Evolutionary conservation across 495 filamentous ascomycete genomes (phyloP), one percentile per base, ranked within the genome.

Genomic region (Hyphodiscus hymeniophilus): DNA sequence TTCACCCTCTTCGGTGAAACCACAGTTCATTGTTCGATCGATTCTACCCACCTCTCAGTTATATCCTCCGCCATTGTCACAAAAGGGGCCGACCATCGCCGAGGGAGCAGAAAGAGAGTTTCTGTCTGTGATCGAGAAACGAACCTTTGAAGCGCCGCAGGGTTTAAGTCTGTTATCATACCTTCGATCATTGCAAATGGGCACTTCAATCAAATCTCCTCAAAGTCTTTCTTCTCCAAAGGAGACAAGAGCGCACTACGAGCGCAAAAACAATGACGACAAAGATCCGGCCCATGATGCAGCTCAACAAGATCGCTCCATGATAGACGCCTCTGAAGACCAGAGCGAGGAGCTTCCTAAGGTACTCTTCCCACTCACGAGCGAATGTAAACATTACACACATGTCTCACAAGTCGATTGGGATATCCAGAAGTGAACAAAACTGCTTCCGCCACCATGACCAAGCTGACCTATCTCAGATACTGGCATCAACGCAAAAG

Each of bases 401-500:
- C 55, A 69, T 31, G 39, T 76, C n/a, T 58, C 60, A 32, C 71
- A 88, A 55, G 81, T 88, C 13, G 79, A 81, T 3, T 81, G 78
- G 77, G 81, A 88, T 57, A 77, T 88, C 33, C 82, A 87, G 60
- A 89, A 87, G 85, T 88, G 55, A 50, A 63, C 60, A 23, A 20
- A 15, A 7, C 20, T 20, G 35, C 17, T 38, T 45, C n/a, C 24
- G 20, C 20, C 17, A 42, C n/a, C n/a, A 33, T 13, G 17, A 18
- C 13, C 30, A 30, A 31, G 39, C 24, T 45, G 23, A 52, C 13
- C 32, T 32, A 16, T 5, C 20, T 7, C 47, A 92, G 87, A 63
- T 98, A 97, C 67, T 98, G 82, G 77, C 68, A 78, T 17, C 94
- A 97, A 61, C 79, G 92, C 18, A 77, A 89, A 60, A 79, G 76